These are phyloP conservation scores for Syncephalastrum monosporum DNA, from an alignment of 371 early-diverging fungal species.

Conservation along the genomic window DNA sequence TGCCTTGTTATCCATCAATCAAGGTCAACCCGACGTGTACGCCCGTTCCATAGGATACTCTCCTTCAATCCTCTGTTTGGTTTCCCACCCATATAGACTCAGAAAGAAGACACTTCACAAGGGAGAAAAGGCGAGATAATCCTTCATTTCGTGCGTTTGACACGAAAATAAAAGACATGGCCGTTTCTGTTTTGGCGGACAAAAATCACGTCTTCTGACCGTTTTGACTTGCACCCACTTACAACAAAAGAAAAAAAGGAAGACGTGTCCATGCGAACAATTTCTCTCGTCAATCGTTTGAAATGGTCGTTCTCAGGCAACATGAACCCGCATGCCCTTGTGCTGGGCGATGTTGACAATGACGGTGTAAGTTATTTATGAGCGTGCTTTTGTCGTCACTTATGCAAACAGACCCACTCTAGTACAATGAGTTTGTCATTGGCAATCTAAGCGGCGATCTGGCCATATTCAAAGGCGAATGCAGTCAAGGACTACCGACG, in stretches of 20 bases:
- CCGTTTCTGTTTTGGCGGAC: too few species aligned
- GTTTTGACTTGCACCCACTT: too few species aligned
- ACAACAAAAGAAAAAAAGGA: background rate
- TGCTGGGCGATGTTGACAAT: constrained; percentile 81
- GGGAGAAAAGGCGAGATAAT: too few species aligned
- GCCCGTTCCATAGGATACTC: too few species aligned
- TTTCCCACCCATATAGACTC: too few species aligned
- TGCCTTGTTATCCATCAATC: too few species aligned
- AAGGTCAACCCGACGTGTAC: too few species aligned
- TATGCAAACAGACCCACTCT: background rate
- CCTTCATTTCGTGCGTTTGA: too few species aligned
- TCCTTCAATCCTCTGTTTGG: too few species aligned
- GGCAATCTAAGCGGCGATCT: constrained; percentile 78
- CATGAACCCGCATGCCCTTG: constrained; percentile 77
- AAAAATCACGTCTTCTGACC: too few species aligned
- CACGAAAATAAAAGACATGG: too few species aligned
- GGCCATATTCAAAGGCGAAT: constrained; percentile 77
- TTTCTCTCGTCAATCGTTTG: constrained; percentile 72
- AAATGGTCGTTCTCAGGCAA: constrained; percentile 83
- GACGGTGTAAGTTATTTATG: constrained; percentile 56
- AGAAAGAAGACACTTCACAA: too few species aligned
- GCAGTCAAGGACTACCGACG: constrained; percentile 51
- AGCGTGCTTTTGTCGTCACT: background rate
- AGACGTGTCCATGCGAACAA: constrained; percentile 44
- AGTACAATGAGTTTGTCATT: constrained; percentile 84